phyloP scores from a whole-genome alignment of 805 yeast species.

The Kazachstania bromeliacearum region DNA sequence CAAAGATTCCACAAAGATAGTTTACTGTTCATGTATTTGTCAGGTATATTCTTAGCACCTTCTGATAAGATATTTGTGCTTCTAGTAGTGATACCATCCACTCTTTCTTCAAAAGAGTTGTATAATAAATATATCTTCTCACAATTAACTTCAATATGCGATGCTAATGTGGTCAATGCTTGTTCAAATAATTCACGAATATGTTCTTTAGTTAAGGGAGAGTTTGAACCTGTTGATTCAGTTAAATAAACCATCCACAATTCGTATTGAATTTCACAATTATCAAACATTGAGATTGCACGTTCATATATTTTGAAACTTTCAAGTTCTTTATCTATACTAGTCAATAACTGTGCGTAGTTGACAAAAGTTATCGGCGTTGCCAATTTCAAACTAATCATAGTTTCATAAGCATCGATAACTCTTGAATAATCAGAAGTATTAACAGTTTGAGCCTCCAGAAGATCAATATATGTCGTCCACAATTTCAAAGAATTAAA shows the following conservation, averaged over 20 bases:
- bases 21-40: conserved; percentile 17
- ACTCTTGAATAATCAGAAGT: conserved; percentile 21
- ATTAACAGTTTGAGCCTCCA: conserved; percentile 38
- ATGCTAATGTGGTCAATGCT: conserved; percentile 41
- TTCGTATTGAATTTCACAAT: conserved; percentile 41
- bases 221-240: conserved; percentile 33
- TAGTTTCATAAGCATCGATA: conserved; percentile 40
- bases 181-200: conserved; percentile 69
- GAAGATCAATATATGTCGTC: conserved; percentile 62
- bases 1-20: conserved; percentile 37
- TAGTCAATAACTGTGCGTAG: conserved; percentile 52
- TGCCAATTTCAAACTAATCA: conserved; percentile 51
- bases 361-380: conserved; percentile 59
- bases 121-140: conserved; percentile 46
- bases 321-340: conserved; percentile 12
- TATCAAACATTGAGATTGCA: conserved; percentile 56
- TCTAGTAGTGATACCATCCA: conserved; percentile 38
- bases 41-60: conserved; percentile 23
- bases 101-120: conserved; percentile 49
- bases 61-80: conserved; percentile 41
- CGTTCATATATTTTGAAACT: conserved; percentile 55
- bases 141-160: conserved; percentile 31
- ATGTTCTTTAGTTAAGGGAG: conserved; percentile 36
- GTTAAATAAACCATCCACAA: conserved; percentile 63
- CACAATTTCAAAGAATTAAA: conserved; percentile 59